Percentiles rank a stretch among this genome's conserved stretches.
Conservation (phyloP, 2,329 filamentous ascomycete species). For the Phyllosticta citrichinensis region DNA sequence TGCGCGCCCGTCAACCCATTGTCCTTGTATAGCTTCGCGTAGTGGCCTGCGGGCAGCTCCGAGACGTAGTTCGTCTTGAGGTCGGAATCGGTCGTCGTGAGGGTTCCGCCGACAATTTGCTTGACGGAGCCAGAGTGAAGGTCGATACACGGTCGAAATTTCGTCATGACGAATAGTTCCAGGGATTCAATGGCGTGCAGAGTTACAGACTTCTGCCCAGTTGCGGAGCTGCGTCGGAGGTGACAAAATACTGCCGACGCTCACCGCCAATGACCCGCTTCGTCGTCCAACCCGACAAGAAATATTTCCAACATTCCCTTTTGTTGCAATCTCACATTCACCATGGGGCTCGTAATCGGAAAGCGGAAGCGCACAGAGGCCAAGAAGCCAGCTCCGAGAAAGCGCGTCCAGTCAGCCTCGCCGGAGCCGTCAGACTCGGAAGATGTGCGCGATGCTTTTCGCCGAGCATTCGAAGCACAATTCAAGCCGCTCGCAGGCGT, state of each 20-base stretch:
- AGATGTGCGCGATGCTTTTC: constrained; percentile 65
- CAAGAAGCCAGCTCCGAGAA: constrained; percentile 10
- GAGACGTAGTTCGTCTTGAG: constrained; percentile 93
- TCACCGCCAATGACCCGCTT: not conserved
- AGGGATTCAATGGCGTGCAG: not conserved
- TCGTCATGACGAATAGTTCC: constrained; percentile 55
- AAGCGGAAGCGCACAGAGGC: constrained; percentile 35
- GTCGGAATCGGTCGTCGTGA: constrained; percentile 34
- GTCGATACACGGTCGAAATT: constrained; percentile 93
- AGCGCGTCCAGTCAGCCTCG: constrained; percentile 14
- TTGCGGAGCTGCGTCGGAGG: not conserved
- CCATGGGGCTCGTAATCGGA: constrained; percentile 33
- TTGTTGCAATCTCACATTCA: not conserved
- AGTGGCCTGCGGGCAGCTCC: constrained; percentile 69
- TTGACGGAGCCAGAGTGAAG: constrained; percentile 96
- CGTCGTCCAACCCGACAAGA: not conserved
- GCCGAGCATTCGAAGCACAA: constrained; percentile 75
- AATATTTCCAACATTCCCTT: not conserved
- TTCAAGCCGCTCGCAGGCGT: constrained; percentile 61
- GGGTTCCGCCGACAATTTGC: constrained; percentile 93
- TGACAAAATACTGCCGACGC: not conserved
- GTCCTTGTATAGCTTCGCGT: constrained; percentile 70
- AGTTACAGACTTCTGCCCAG: not conserved
- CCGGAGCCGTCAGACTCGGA: constrained; percentile 30
- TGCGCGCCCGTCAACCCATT: constrained; percentile 69